phyloP scores from a whole-genome alignment of 305 asterid species.

The Fraxinus angustifolia region DNA sequence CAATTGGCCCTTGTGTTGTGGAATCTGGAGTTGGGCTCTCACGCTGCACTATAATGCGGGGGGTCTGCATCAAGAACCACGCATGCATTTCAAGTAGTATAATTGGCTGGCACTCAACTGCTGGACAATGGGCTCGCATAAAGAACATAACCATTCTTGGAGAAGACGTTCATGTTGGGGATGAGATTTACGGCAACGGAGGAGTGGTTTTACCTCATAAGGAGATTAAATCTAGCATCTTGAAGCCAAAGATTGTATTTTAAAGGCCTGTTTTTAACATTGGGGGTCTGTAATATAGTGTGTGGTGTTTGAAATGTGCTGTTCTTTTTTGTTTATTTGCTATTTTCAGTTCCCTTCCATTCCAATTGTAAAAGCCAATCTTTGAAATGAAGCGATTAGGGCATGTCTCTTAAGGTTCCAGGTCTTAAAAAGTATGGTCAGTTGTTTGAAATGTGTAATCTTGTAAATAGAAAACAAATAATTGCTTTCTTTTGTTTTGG shows the following conservation, averaged over 20 bases:
- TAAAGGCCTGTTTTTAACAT: slow-evolving; percentile 31
- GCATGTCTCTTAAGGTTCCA: background rate
- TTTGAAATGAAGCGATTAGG: background rate
- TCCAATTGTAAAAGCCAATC: slow-evolving; percentile 37
- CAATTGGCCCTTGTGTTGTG: slow-evolving; percentile 78
- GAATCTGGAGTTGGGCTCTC: slow-evolving; percentile 89
- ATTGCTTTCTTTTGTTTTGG: slow-evolving; percentile 6
- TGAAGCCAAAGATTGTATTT: slow-evolving; percentile 95
- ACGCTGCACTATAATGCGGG: slow-evolving; percentile 78
- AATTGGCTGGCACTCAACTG: slow-evolving; percentile 90
- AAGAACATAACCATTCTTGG: slow-evolving; percentile 93
- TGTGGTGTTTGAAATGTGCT: slow-evolving; percentile 4
- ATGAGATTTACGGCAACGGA: slow-evolving; percentile 83
- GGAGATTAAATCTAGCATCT: slow-evolving; percentile 87
- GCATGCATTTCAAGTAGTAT: slow-evolving; percentile 79
- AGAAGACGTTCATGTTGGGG: slow-evolving; percentile 89
- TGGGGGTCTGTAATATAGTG: slow-evolving; percentile 9
- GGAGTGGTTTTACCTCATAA: slow-evolving; percentile 94
- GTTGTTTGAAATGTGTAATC: slow-evolving; percentile 20
- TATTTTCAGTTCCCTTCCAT: slow-evolving; percentile 6
- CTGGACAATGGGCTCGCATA: slow-evolving; percentile 93
- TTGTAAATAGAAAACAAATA: slow-evolving; percentile 41
- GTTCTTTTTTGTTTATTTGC: background rate
- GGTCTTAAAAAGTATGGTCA: slow-evolving; percentile 22
- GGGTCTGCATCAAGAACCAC: slow-evolving; percentile 82